These are phyloP conservation scores for Rhizopogon rudus DNA, from an alignment of 768 basidiomycete species.

Conservation along the genomic window DNA sequence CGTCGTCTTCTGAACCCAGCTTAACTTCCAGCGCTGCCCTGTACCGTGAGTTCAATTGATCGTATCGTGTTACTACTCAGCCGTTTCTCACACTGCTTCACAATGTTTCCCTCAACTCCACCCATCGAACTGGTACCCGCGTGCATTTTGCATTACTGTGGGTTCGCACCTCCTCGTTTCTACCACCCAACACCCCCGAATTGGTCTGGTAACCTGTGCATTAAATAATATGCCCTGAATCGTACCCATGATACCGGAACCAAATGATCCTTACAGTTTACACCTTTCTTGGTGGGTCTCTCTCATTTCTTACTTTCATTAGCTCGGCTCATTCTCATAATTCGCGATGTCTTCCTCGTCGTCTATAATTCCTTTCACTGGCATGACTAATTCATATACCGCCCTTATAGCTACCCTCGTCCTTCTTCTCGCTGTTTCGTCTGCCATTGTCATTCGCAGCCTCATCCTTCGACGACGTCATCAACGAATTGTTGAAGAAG, in stretches of 20 bases:
- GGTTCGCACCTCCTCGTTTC: background rate
- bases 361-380: background rate
- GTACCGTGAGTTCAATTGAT: slow-evolving; percentile 19
- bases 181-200: background rate
- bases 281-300: slow-evolving; percentile 27
- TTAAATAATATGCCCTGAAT: slow-evolving; percentile 2
- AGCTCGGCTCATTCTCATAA: background rate
- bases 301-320: background rate
- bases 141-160: background rate
- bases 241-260: background rate
- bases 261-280: slow-evolving; percentile 18
- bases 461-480: slow-evolving; percentile 60
- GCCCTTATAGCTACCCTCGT: slow-evolving; percentile 59
- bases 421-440: slow-evolving; percentile 61
- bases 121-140: background rate
- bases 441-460: slow-evolving; percentile 61
- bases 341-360: slow-evolving; percentile 14
- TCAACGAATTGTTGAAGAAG: slow-evolving; percentile 53
- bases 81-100: slow-evolving; percentile 15
- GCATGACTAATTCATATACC: slow-evolving; percentile 26
- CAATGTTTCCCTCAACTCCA: slow-evolving; percentile 4
- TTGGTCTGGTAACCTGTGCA: slow-evolving; percentile 3
- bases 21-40: slow-evolving; percentile 18
- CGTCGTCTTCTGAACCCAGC: background rate
- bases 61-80: background rate